A percentile compares a stretch with the other conserved stretches of the same genome.
Conservation (phyloP, 176 grass and related monocot genomes). For the Oryza coarctata region DNA sequence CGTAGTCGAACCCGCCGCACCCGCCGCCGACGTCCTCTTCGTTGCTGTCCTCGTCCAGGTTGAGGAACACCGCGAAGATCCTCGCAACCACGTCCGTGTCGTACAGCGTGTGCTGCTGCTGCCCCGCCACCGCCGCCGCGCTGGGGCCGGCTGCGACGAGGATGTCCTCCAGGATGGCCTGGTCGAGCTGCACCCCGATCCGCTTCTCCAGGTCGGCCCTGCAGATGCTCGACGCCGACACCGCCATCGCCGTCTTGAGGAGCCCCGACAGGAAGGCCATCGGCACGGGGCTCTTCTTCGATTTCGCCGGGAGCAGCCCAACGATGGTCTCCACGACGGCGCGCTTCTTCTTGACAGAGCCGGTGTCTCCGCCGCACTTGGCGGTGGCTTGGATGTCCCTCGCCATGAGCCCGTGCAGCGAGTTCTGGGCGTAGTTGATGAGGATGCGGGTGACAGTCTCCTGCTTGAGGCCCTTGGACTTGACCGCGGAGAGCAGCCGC, state of each 20-base stretch:
- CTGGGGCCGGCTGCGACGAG: slow-evolving; percentile 52
- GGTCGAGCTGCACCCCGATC: slow-evolving; percentile 84
- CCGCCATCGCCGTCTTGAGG: slow-evolving; percentile 68
- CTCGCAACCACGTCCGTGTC: slow-evolving; percentile 77
- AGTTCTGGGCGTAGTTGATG: slow-evolving; percentile 83
- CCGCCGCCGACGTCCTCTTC: slow-evolving; percentile 29
- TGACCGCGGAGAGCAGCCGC: slow-evolving; percentile 67
- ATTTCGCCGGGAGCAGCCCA: slow-evolving; percentile 67
- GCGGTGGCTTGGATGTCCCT: slow-evolving; percentile 44
- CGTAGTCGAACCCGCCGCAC: slow-evolving; percentile 57
- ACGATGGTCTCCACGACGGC: slow-evolving; percentile 66
- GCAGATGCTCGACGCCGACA: slow-evolving; percentile 59
- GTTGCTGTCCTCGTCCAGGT: slow-evolving; percentile 62
- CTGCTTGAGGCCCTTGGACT: slow-evolving; percentile 93
- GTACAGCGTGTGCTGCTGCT: slow-evolving; percentile 50
- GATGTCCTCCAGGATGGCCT: slow-evolving; percentile 89
- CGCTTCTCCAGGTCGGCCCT: slow-evolving; percentile 74
- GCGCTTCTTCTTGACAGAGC: slow-evolving; percentile 64
- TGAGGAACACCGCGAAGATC: slow-evolving; percentile 78
- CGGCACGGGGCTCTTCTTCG: slow-evolving; percentile 75
- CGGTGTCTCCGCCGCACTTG: slow-evolving; percentile 30
- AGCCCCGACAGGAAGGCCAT: slow-evolving; percentile 87
- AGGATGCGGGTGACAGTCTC: slow-evolving; percentile 76
- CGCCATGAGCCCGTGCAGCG: slow-evolving; percentile 70
- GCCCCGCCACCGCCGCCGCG: background rate